Base-by-base conservation (phyloP, 106 monocot genomes). In the Dendrobium huoshanense region DNA sequence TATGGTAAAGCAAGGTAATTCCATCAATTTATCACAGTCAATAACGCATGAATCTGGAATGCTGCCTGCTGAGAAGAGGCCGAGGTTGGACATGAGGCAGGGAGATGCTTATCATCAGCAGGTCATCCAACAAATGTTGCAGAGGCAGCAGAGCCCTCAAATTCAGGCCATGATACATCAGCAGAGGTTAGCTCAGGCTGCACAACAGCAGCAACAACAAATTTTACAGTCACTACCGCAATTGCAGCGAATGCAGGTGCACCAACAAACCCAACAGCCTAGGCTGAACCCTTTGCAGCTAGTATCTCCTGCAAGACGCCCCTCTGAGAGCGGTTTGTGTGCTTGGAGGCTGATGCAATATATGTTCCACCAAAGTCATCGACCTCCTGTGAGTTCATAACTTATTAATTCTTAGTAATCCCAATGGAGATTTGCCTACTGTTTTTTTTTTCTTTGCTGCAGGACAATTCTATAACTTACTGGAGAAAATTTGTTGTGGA, bases 401-500 rank as follows among this genome's bases (percentile, higher is more conserved):
- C 84, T 80, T 68, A 8, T 20, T 76, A 58, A 29, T 79, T 47
- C n/a, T 6, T 47, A 74, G 44, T 42, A 74, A 51, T 20, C 74
- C 42, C 43, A 41, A 41, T 44, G 4, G n/a, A 19, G 41, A 5
- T 41, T 45, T 44, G 42, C 47, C 41, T 55, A 44, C 25, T 73
- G 67, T 72, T 2, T 15, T 79, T 20, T 84, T 16, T 7, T 3
- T 78, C 9, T 82, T 73, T 75, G 0, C 47, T 84, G 67, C 82
- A 99, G 98, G 92, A 99, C 27, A 95, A 99, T 73, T 84, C 88
- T 31, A 91, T 99, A 74, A 41, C 84, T 18, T 99, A 99, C 79
- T 99, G 98, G 98, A 99, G 84, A 77, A 93, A 99, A 79, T 89
- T 99, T 84, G 92, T 95, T 33, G 58, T 76, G 0, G 91, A 99